phyloP scores from a whole-genome alignment of 2,329 filamentous ascomycete species.

The Exophiala aquamarina region DNA sequence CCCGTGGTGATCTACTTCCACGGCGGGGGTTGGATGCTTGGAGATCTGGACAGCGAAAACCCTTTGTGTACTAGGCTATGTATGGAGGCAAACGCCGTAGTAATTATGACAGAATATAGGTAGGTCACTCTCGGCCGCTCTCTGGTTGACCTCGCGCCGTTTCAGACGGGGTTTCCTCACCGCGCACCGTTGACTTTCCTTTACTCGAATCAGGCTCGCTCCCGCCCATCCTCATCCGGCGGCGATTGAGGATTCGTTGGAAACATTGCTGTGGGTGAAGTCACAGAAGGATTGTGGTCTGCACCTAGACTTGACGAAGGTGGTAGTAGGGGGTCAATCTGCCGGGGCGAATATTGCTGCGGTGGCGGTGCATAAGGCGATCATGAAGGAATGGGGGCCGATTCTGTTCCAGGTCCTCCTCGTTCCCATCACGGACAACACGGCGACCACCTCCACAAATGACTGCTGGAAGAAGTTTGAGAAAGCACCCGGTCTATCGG shows the following conservation, averaged over 20 bases:
- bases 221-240: no score
- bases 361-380: constrained; percentile 52
- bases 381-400: no score
- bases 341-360: constrained; percentile 53
- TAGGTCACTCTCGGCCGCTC: no score
- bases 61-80: constrained; percentile 57
- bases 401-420: no score
- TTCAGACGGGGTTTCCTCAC: constrained; percentile 1
- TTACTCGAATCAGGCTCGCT: no score
- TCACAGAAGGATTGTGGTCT: no score
- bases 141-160: constrained; percentile 31
- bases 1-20: constrained; percentile 59
- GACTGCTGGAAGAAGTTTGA: no score
- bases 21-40: constrained; percentile 60
- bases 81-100: constrained; percentile 47
- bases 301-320: constrained; percentile 38
- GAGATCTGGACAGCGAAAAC: constrained; percentile 60
- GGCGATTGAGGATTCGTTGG: no score
- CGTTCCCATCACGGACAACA: no score
- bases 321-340: constrained; percentile 52
- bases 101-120: constrained; percentile 59
- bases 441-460: no score
- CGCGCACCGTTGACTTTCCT: background rate
- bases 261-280: no score
- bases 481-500: no score